Base-by-base conservation (phyloP, 2,329 filamentous ascomycete species). In the Venturia asperata region DNA sequence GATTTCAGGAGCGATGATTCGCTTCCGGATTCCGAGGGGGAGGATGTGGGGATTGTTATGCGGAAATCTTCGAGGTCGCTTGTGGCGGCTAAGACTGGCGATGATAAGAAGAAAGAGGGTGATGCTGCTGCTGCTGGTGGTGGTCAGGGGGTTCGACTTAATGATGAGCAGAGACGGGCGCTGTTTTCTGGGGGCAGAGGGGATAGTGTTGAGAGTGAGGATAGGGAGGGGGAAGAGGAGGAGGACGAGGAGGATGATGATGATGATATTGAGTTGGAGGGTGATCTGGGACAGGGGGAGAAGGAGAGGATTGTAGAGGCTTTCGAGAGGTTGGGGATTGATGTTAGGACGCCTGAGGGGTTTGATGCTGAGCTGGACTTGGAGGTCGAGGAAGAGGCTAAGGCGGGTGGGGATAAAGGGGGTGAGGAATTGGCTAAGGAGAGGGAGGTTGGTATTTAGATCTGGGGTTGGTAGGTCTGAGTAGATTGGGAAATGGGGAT, bases 41-140 rank as follows among this genome's bases (percentile, higher is more conserved):
- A 64, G 37, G 64, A 65, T 63, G 64, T 65, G 30, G 64, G 64
- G 7, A 62, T 65, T 39, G 64, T 65, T 3, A 65, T 65, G 64
- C 24, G 52, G 3, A 65, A 65, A 34, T 34, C 47, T 24, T 7
- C 41, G 34, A 39, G 56, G 30, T 61, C 34, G 13, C n/a, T 41
- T 41, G 39, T 41, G 10, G 15, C 9, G 30, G 30, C 3, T 34
- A 34, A 34, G 30, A 6, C 30, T 34, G 30, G 30, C 6, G 30
- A 34, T 34, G 30, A 34, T 34, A 34, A 34, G 30, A 34, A 3
- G 30, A 34, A 34, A 3, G 30, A 34, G 3, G 30, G 30, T 6
- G 30, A 34, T 34, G 30, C 6, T 6, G 2, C 39, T 9, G 9
- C 4, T 2, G 39, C 2, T 10, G 9, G 39, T 11, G 9, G 39